phyloP scores from a whole-genome alignment of 164 flowering plant genomes.

The Buxus sempervirens region DNA sequence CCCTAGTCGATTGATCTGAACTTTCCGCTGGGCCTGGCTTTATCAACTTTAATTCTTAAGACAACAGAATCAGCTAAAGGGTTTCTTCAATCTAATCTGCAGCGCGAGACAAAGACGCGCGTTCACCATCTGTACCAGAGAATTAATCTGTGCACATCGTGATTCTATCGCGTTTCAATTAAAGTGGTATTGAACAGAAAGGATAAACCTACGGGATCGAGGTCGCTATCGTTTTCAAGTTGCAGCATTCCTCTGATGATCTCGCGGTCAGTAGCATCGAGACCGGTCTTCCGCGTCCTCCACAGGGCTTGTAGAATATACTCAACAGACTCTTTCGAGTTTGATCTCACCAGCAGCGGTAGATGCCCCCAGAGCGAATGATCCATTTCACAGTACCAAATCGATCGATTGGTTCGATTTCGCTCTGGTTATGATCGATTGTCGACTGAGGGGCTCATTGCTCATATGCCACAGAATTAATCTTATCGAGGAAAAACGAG shows the following conservation, averaged over 20 bases:
- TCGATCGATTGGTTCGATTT: not conserved
- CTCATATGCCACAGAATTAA: too few species aligned
- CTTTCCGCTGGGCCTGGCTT: too few species aligned
- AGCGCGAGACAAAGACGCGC: too few species aligned
- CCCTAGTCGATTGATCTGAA: too few species aligned
- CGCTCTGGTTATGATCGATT: not conserved
- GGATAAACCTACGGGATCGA: constrained; percentile 51
- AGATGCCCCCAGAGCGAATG: constrained; percentile 60
- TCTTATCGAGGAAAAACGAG: too few species aligned
- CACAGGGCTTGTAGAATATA: constrained; percentile 68
- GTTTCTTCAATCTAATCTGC: too few species aligned
- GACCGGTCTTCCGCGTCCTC: constrained; percentile 69
- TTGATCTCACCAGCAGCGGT: constrained; percentile 61
- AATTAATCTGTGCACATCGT: too few species aligned
- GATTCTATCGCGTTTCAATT: too few species aligned
- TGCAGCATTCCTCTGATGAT: constrained; percentile 54
- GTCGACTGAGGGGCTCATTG: not conserved
- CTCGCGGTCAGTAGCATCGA: constrained; percentile 58
- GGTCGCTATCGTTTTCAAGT: constrained; percentile 49
- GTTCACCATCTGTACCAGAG: too few species aligned
- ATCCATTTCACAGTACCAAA: constrained; percentile 27
- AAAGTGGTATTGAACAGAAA: too few species aligned
- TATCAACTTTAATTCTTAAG: too few species aligned
- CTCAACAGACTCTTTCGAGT: constrained; percentile 64
- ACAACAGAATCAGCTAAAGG: too few species aligned